phyloP scores from a whole-genome alignment of 169 alveolate genomes.

The Blepharisma undulans region DNA sequence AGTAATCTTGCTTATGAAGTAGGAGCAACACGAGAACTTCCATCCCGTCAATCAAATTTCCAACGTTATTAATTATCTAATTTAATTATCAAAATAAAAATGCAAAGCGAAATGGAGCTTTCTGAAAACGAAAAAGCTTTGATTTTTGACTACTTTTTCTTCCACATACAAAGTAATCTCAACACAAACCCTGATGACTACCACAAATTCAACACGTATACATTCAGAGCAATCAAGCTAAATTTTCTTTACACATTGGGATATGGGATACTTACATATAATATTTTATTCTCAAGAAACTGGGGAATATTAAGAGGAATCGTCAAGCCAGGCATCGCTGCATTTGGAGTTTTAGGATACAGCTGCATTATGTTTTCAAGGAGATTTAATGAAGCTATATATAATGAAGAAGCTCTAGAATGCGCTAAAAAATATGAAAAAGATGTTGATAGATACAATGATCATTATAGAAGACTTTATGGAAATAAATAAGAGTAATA shows the following conservation, averaged over 20 bases:
- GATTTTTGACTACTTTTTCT: slow-evolving; percentile 14
- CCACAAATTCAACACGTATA: background rate
- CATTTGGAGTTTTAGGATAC: background rate
- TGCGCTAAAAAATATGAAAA: slow-evolving; percentile 28
- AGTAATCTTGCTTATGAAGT: slow-evolving; percentile 15
- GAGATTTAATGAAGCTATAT: background rate
- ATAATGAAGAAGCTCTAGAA: slow-evolving; percentile 7
- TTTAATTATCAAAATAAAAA: too few species aligned
- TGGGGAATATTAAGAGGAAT: background rate
- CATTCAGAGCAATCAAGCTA: slow-evolving; percentile 15
- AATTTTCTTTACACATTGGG: slow-evolving; percentile 3
- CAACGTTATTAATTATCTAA: background rate
- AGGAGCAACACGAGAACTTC: background rate
- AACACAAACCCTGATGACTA: slow-evolving; percentile 18
- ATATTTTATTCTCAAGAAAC: background rate
- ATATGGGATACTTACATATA: background rate
- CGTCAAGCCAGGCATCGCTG: background rate
- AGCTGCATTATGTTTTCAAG: background rate
- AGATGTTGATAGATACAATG: background rate
- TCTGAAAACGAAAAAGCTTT: background rate
- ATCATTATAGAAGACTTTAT: slow-evolving; percentile 12
- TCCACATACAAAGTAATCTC: slow-evolving; percentile 8
- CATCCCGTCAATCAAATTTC: background rate
- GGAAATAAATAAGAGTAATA: background rate
- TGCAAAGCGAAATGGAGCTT: slow-evolving; percentile 1